These are phyloP conservation scores for Asclepias syriaca DNA, from an alignment of 257 asterid genomes.

Conservation along the genomic window DNA sequence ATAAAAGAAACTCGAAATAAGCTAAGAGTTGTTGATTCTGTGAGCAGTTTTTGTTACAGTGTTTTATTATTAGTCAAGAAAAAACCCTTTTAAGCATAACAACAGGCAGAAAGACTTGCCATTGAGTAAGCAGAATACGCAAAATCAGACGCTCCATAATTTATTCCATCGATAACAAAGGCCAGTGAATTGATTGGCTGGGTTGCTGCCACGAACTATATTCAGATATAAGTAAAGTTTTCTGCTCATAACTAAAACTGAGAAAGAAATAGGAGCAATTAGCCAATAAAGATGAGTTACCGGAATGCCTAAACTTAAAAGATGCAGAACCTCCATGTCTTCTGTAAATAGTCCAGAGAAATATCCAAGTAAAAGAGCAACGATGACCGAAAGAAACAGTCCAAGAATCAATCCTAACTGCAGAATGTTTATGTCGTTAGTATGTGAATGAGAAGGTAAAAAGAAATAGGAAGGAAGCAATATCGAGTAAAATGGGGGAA, in stretches of 20 bases:
- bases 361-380: conserved; percentile 19
- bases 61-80: no score
- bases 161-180: conserved; percentile 51
- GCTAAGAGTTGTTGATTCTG: no score
- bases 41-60: no score
- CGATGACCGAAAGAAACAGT: conserved; percentile 26
- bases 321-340: conserved; percentile 25
- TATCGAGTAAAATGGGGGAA: background rate
- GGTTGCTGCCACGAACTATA: conserved; percentile 44
- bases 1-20: background rate
- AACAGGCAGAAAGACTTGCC: conserved; percentile 27
- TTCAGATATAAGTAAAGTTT: conserved; percentile 2
- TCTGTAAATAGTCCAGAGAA: conserved; percentile 33
- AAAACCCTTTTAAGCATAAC: background rate
- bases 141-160: conserved; percentile 54
- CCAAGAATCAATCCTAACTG: conserved; percentile 41
- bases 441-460: background rate
- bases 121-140: conserved; percentile 48
- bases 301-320: conserved; percentile 41
- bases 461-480: background rate
- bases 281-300: conserved; percentile 15
- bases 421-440: conserved; percentile 9
- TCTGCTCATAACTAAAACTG: no score
- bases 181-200: conserved; percentile 54
- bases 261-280: background rate